Conservation (phyloP, 352 stramenopile genomes). For the Globisporangium irregulare region DNA sequence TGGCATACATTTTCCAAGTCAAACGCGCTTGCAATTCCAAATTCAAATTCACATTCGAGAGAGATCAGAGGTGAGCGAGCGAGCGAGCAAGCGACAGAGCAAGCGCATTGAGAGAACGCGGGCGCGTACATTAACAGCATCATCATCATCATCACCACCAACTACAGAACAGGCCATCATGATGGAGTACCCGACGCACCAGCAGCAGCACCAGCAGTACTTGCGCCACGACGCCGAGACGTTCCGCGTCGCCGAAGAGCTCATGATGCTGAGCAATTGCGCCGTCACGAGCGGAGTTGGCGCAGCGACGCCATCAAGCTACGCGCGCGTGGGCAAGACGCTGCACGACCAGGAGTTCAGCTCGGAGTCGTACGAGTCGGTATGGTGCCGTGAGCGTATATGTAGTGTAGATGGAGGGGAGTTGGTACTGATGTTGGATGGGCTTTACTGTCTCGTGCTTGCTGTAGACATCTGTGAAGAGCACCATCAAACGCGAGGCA, state of each 20-base stretch:
- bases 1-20: conserved; percentile 35
- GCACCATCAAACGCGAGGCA: conserved; percentile 8
- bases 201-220: conserved; percentile 10
- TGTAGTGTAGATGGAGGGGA: background rate
- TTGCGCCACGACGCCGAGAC: conserved; percentile 59
- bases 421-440: background rate
- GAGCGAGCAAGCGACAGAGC: conserved; percentile 5
- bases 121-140: background rate
- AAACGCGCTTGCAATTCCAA: conserved; percentile 23
- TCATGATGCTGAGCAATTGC: conserved; percentile 68
- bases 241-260: conserved; percentile 71
- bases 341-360: background rate
- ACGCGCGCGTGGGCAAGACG: background rate
- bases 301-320: background rate
- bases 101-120: background rate
- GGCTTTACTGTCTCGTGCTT: background rate
- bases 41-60: conserved; percentile 34
- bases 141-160: background rate
- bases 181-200: conserved; percentile 26
- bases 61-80: conserved; percentile 10
- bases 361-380: background rate
- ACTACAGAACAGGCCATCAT: conserved; percentile 12
- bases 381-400: background rate
- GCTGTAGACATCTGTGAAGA: conserved; percentile 1
- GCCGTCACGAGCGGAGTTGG: conserved; percentile 9